These are phyloP conservation scores for Russula brevipes DNA, from an alignment of 768 basidiomycete species.

Conservation along the genomic window DNA sequence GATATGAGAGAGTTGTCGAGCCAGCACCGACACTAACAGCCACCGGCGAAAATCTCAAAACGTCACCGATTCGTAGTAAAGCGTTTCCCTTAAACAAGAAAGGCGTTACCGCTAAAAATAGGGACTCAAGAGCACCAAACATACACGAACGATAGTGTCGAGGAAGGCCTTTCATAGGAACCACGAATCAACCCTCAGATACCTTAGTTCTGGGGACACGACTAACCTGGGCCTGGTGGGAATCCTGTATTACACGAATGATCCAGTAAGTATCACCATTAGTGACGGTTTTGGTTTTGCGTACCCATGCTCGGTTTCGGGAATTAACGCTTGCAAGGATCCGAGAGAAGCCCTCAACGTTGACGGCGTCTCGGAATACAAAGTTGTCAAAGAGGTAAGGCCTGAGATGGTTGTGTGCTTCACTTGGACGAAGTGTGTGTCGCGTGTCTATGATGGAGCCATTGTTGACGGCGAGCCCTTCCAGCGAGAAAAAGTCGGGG, in stretches of 20 bases:
- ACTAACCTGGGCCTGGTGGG: constrained; percentile 31
- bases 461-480: constrained; percentile 25
- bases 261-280: neutral
- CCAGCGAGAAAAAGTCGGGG: constrained; percentile 28
- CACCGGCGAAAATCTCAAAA: constrained; percentile 29
- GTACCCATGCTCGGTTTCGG: constrained; percentile 29
- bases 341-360: constrained; percentile 29
- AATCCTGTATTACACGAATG: constrained; percentile 18
- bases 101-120: neutral
- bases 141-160: constrained; percentile 26
- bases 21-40: constrained; percentile 19
- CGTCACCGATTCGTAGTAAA: constrained; percentile 32
- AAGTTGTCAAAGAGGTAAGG: constrained; percentile 28
- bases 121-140: constrained; percentile 1
- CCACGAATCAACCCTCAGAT: neutral
- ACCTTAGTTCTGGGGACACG: neutral
- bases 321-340: constrained; percentile 29
- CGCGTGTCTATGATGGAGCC: constrained; percentile 15
- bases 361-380: constrained; percentile 25
- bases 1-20: constrained; percentile 29
- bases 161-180: constrained; percentile 28
- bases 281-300: neutral
- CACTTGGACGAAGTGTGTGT: constrained; percentile 24
- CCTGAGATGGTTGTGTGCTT: constrained; percentile 31
- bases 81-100: constrained; percentile 27